Base-by-base conservation (phyloP, 2,329 filamentous ascomycete species). In the Colletotrichum abscissum region DNA sequence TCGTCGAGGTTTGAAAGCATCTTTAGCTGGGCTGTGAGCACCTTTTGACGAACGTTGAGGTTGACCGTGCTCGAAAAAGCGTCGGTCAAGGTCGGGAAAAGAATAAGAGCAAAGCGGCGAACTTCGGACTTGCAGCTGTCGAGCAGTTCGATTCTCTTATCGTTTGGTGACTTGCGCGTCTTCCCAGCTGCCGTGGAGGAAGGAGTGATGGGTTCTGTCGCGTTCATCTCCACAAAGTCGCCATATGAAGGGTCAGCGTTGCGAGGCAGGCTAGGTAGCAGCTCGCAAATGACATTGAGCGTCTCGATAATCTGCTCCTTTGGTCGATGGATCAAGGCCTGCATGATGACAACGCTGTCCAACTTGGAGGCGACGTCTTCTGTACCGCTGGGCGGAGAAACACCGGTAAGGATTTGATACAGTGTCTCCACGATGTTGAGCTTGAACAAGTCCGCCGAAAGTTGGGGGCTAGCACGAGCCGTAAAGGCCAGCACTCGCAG, bases 31-130 rank as follows among this genome's bases (percentile, higher is more conserved):
- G 96, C 97, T 24, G 92, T 94, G 42, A 99, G 88, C 3, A 99
- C 97, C 83, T 98, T 98, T 80, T 98, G 95, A 26, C 97, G 93
- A 54, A 99, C 97, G 69, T 91, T 95, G 19, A 98, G 85, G 79
- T 99, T 99, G 75, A 99, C 96, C 0, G 97, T 99, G 82, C 97
- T 98, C 12, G 97, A 98, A 80, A 97, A 99, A 0, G 95, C 96
- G 81, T 99, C 95, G 35, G 97, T 98, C 75, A 99, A 86, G 2
- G 97, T 99, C 0, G 97, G 97, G 75, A 99, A 93, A 12, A 99
- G 88, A 72, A 99, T 97, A 76, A 97, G 90, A 1, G 95, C 94
- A 81, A 99, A 99, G 52, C 96, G 93, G 81, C 94, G 94, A 67
- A 98, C 92, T 84, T 98, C 92, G 7, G 91, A 84, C 78, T 95